Evolutionary conservation across 225 moss, liverwort and hornwort species (phyloP), one percentile per base, ranked within the genome.

Genomic region (Climacium dendroides): DNA sequence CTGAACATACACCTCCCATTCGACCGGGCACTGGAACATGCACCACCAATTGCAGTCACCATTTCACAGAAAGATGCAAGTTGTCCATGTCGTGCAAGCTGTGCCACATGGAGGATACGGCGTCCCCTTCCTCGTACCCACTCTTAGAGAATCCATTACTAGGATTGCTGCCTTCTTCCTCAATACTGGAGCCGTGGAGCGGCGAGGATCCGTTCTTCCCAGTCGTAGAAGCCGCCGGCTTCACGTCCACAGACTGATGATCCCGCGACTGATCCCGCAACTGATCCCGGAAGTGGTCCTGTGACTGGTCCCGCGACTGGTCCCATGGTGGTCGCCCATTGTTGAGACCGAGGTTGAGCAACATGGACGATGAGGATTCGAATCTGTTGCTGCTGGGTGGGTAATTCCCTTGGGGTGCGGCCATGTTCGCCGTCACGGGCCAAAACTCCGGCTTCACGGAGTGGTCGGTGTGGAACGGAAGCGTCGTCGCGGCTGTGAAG

Each of bases 101-200:
- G n/a, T 91, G 92, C 94, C 94, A 94, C 90, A 94, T 94, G 81
- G 94, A 94, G 47, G 92, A 94, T 28, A 94, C 94, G 25, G 90
- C 83, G 47, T 94, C 94, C 15, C 90, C 92, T 64, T 92, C 94
- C 64, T 94, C 94, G 35, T 92, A 94, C 17, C 91, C 89, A 43
- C 84, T 89, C 53, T 89, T 91, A 62, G 94, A 91, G 71, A 90
- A 94, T 26, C 94, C 94, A 34, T 94, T 94, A 16, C 90, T 91
- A 34, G 92, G 94, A 30, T 89, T 94, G 74, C 92, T 94, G 66
- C 92, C 94, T 78, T 94, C 94, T 41, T 94, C 94, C 79, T 94
- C 94, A 13, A 94, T 92, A 63, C 94, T 94, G 43, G 92, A 92
- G 54, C 89, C 94, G 28, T 94, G 94, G 20, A 89, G 91, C 52